Evolutionary conservation across 73 alveolate genomes (phyloP).

Genomic region (Tetrahymena thermophila): DNA sequence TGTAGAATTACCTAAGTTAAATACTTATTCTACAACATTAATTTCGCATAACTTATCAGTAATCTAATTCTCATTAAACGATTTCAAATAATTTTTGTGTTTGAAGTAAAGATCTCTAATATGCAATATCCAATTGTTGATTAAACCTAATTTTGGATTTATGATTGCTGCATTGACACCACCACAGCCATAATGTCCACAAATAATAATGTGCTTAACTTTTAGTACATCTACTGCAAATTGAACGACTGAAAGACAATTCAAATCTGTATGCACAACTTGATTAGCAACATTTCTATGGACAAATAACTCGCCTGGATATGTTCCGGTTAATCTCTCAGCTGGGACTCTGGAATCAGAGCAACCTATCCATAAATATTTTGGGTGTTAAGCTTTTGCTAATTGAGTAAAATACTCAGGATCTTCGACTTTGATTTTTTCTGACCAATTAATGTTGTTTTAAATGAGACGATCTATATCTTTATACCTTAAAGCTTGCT

Average conservation of each 20-base stretch:
- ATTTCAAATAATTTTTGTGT: slow-evolving; percentile 8
- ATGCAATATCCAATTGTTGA: slow-evolving; percentile 23
- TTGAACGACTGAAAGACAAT: slow-evolving; percentile 20
- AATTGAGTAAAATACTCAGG: slow-evolving; percentile 15
- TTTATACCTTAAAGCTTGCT: not conserved
- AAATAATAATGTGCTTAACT: slow-evolving; percentile 10
- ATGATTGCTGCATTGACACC: slow-evolving; percentile 35
- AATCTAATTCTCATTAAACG: slow-evolving; percentile 1
- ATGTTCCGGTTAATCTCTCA: slow-evolving; percentile 24
- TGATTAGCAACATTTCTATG: slow-evolving; percentile 41
- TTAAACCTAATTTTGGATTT: slow-evolving; percentile 28
- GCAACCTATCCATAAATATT: slow-evolving; percentile 41
- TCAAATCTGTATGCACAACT: slow-evolving; percentile 43
- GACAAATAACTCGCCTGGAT: slow-evolving; percentile 41
- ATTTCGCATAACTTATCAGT: slow-evolving; percentile 3
- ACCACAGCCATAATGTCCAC: slow-evolving; percentile 42
- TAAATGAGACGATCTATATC: not conserved
- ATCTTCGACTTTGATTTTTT: slow-evolving; percentile 1
- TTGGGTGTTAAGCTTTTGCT: slow-evolving; percentile 31
- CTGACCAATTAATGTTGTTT: not conserved
- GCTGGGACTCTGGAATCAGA: slow-evolving; percentile 44
- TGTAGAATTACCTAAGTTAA: slow-evolving; percentile 24
- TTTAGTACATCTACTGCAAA: slow-evolving; percentile 33
- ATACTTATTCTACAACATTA: slow-evolving; percentile 30
- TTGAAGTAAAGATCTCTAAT: slow-evolving; percentile 11